These are phyloP conservation scores for Aureobasidium uvarum DNA, from an alignment of 2,329 filamentous ascomycete genomes.

Conservation along the genomic window DNA sequence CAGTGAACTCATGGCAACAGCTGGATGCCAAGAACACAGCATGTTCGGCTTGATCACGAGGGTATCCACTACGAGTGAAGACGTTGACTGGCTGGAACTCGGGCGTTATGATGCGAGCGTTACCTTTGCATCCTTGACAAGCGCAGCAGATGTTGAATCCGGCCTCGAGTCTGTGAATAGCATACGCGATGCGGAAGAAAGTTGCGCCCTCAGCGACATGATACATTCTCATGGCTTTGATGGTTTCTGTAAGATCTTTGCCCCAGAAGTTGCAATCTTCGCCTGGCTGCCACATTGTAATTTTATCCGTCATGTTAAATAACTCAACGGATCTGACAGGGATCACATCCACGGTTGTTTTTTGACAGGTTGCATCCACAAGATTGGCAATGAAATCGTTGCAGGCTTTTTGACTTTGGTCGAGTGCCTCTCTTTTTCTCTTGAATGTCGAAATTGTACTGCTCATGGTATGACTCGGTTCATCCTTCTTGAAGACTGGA, in stretches of 20 bases:
- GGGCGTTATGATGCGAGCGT: not conserved
- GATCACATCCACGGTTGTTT: not conserved
- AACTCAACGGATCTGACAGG: not conserved
- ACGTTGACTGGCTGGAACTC: not conserved
- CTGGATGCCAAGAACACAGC: slow-evolving; percentile 5
- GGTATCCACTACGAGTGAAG: not conserved
- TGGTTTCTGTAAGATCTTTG: not conserved
- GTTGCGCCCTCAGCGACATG: not conserved
- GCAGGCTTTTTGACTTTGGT: not conserved
- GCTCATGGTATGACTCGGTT: not conserved
- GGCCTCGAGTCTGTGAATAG: not conserved
- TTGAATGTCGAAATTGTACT: not conserved
- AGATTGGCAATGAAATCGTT: not conserved
- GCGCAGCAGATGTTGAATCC: slow-evolving; percentile 1
- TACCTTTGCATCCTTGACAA: not conserved
- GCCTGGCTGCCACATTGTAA: not conserved
- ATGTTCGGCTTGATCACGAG: not conserved
- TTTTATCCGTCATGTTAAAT: not conserved
- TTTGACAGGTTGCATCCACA: not conserved
- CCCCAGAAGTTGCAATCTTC: not conserved
- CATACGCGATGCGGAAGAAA: not conserved
- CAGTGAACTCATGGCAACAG: not conserved
- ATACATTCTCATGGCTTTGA: not conserved
- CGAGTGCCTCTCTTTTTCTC: not conserved
- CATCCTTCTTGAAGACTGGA: not conserved